phyloP scores from a whole-genome alignment of 1,284 basidiomycete species.

The Lentinula novae-zelandiae region DNA sequence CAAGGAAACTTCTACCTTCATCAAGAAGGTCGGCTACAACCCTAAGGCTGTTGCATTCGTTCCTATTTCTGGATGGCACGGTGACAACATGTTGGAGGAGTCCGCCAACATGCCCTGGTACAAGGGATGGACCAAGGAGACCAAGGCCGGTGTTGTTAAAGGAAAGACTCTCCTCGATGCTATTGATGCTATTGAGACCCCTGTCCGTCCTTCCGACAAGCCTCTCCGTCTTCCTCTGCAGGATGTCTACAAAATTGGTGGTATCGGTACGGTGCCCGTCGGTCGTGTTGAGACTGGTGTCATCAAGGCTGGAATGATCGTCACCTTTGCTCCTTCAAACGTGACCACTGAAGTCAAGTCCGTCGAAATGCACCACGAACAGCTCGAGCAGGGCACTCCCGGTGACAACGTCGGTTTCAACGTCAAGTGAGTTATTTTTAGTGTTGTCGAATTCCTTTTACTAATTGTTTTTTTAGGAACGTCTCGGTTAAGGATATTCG shows the following conservation, averaged over 20 bases:
- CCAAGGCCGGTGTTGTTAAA: conserved; percentile 89
- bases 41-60: conserved; percentile 98
- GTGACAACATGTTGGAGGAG: conserved; percentile 99
- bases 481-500: conserved; percentile 99
- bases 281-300: conserved; percentile 99
- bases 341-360: conserved; percentile 99
- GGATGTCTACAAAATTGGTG: conserved; percentile 99
- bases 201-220: conserved; percentile 95
- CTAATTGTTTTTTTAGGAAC: conserved; percentile 67
- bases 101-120: conserved; percentile 98
- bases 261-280: conserved; percentile 99
- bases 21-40: conserved; percentile 99
- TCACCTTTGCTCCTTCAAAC: conserved; percentile 94
- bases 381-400: conserved; percentile 91
- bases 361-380: conserved; percentile 99
- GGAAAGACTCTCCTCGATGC: conserved; percentile 99
- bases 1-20: conserved; percentile 99
- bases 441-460: neutral
- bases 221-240: conserved; percentile 99
- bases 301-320: conserved; percentile 99
- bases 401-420: conserved; percentile 99
- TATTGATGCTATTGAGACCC: conserved; percentile 99
- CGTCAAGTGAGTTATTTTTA: conserved; percentile 68
- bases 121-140: conserved; percentile 99
- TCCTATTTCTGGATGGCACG: conserved; percentile 99